Conservation (phyloP, 371 early-diverging fungal genomes). For the Basidiobolus meristosporus region DNA sequence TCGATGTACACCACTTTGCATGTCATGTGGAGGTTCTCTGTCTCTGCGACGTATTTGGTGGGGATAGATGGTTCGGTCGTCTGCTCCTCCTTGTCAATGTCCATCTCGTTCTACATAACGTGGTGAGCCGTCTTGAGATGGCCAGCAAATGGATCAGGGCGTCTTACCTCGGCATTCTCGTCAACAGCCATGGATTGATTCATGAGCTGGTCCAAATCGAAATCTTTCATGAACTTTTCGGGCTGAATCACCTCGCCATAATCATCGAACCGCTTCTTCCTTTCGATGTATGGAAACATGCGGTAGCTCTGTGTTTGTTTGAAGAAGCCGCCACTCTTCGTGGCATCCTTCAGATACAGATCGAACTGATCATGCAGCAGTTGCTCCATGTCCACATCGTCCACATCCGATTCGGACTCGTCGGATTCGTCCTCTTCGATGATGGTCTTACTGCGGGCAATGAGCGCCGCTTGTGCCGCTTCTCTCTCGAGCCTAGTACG, state of each 20-base stretch:
- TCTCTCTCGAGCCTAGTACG: conserved; percentile 43
- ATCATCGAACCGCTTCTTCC: conserved; percentile 67
- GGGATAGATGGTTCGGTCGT: too few species aligned
- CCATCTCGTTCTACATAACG: conserved; percentile 12
- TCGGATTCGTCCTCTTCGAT: conserved; percentile 45
- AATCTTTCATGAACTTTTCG: conserved; percentile 37
- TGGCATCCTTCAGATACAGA: conserved; percentile 56
- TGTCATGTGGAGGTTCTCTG: conserved; percentile 28
- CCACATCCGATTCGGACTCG: conserved; percentile 23
- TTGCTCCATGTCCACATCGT: conserved; percentile 33
- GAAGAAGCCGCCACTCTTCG: conserved; percentile 49
- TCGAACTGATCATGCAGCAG: conserved; percentile 34
- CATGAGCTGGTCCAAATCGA: conserved; percentile 17
- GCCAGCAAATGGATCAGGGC: too few species aligned
- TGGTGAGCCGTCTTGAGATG: too few species aligned
- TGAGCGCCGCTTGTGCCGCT: conserved; percentile 48
- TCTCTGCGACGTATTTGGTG: conserved; percentile 47
- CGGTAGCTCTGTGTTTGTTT: conserved; percentile 60
- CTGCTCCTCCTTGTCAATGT: too few species aligned
- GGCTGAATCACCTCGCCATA: conserved; percentile 85
- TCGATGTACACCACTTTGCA: conserved; percentile 72
- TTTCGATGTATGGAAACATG: conserved; percentile 81
- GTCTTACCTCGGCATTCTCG: conserved; percentile 6
- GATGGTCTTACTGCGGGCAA: conserved; percentile 38
- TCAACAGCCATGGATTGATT: background rate